Base-by-base conservation (phyloP, 345 rosid genomes). In the Diplotaxis tenuifolia region DNA sequence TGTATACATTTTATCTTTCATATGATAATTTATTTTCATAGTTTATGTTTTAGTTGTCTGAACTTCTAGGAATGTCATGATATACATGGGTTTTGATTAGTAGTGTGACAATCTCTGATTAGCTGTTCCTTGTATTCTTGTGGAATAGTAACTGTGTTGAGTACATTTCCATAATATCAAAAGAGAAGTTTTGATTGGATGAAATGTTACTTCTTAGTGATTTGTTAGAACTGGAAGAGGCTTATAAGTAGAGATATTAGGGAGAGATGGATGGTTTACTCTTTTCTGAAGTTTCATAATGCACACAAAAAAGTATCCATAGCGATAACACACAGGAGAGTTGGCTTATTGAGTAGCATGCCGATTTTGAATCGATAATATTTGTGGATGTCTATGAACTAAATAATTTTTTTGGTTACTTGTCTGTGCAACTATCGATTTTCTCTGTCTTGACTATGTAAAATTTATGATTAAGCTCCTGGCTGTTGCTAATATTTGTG, bases 401-500 rank as follows among this genome's bases (percentile, higher is more conserved):
- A n/a, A n/a, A n/a, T n/a, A n/a, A n/a, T n/a, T n/a, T n/a, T n/a
- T n/a, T n/a, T n/a, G n/a, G n/a, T n/a, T n/a, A n/a, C n/a, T n/a
- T n/a, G n/a, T n/a, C n/a, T n/a, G n/a, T n/a, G n/a, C n/a, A n/a
- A n/a, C n/a, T n/a, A n/a, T n/a, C 47, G 16, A 9, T n/a, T 68
- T 60, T 75, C 16, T 75, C 34, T 66, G 4, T 74, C 58, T 58
- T 2, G 14, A 42, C 5, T 11, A 67, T 27, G 54, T 38, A 53
- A 42, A 34, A 27, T 62, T 40, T 61, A 62, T 54, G 0, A 16
- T 23, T 56, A 19, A 32, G 59, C 53, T 70, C 31, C 66, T 63
- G 70, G 19, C 16, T 47, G 31, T 32, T 70, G 45, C 65, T 53
- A 40, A 68, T 56, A 9, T 47, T 36, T 18, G 12, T 76, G 60